phyloP scores from a whole-genome alignment of 2,329 filamentous ascomycete genomes.

The Coniochaeta sp. region DNA sequence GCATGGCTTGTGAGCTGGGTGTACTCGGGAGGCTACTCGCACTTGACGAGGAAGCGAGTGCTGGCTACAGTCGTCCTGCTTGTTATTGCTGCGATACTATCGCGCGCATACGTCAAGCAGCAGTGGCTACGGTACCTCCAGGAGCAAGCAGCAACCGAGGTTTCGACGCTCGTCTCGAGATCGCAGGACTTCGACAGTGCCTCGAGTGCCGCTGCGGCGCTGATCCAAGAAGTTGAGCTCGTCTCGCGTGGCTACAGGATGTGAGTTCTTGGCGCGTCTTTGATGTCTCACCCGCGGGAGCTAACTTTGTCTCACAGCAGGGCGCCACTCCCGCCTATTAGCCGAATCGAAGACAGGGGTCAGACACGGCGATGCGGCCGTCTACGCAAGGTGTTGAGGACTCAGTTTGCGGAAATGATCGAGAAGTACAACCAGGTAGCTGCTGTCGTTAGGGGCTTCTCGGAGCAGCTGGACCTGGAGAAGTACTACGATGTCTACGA shows the following conservation, averaged over 20 bases:
- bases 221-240: conserved; percentile 92
- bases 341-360: conserved; percentile 75
- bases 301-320: conserved; percentile 53
- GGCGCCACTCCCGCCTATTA: conserved; percentile 85
- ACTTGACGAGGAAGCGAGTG: conserved; percentile 50
- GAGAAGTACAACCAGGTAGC: conserved; percentile 66
- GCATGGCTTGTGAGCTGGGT: conserved; percentile 70
- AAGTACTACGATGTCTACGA: conserved; percentile 91
- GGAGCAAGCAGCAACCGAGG: conserved; percentile 64
- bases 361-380: conserved; percentile 74
- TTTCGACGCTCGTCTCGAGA: conserved; percentile 61
- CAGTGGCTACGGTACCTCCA: conserved; percentile 78
- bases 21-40: conserved; percentile 40
- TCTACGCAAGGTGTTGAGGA: conserved; percentile 68
- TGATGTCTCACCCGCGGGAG: background rate
- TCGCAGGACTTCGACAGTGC: conserved; percentile 78
- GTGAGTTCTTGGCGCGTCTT: conserved; percentile 36
- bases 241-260: conserved; percentile 86
- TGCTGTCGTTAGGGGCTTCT: conserved; percentile 60
- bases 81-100: conserved; percentile 48
- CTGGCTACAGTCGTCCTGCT: conserved; percentile 36
- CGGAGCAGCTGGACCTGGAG: conserved; percentile 75
- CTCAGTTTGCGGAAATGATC: conserved; percentile 63
- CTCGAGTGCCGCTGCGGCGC: conserved; percentile 65
- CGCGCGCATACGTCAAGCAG: conserved; percentile 67